phyloP scores from a whole-genome alignment of 2,329 filamentous ascomycete genomes.

The Pyricularia sp. region DNA sequence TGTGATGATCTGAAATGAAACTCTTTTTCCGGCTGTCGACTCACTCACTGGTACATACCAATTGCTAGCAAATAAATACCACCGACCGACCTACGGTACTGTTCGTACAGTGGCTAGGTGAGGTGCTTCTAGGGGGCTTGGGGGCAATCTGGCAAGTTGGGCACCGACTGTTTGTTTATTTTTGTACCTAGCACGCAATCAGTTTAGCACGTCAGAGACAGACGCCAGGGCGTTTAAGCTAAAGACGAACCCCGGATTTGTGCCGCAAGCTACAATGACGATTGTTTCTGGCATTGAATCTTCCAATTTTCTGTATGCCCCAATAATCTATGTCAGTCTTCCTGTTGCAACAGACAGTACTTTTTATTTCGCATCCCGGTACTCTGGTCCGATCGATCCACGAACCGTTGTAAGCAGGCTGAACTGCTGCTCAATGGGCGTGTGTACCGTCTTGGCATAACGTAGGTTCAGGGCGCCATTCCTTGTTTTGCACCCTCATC shows the following conservation, averaged over 20 bases:
- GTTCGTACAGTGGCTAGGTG: too few species aligned
- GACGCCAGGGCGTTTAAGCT: background rate
- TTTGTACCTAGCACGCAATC: background rate
- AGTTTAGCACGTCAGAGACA: background rate
- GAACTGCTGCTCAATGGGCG: background rate
- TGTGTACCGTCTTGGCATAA: background rate
- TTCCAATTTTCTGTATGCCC: background rate
- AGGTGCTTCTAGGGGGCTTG: too few species aligned
- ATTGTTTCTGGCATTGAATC: background rate
- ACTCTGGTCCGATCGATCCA: background rate
- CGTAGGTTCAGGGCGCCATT: background rate
- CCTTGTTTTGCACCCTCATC: background rate
- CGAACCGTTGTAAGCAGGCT: background rate
- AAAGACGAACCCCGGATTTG: background rate
- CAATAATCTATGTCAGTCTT: background rate
- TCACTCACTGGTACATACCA: background rate
- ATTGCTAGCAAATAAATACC: too few species aligned
- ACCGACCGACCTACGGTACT: too few species aligned
- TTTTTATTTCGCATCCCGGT: background rate
- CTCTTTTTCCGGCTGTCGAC: background rate
- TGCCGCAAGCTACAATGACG: background rate
- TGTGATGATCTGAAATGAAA: background rate
- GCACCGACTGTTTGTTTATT: background rate
- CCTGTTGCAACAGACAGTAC: background rate
- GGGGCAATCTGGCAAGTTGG: too few species aligned